phyloP scores from a whole-genome alignment of 495 filamentous ascomycete genomes.

The Hypoxylon lienhwacheense region DNA sequence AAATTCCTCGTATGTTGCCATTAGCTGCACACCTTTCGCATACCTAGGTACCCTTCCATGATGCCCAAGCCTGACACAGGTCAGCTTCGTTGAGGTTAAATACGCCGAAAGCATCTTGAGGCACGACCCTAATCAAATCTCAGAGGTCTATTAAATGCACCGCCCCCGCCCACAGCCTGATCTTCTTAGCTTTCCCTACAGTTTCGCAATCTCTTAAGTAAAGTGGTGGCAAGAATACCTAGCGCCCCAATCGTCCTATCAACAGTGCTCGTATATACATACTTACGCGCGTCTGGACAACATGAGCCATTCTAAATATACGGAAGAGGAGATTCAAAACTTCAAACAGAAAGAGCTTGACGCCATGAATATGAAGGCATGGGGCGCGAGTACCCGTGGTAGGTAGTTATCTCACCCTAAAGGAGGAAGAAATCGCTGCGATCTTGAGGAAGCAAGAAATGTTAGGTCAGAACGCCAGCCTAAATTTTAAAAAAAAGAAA shows the following conservation, averaged over 20 bases:
- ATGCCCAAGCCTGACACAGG: no score
- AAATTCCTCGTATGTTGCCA: conserved; percentile 31
- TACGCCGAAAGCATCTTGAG: no score
- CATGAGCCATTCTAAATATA: no score
- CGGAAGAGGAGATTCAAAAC: not conserved
- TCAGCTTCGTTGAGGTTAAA: not conserved
- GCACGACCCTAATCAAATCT: no score
- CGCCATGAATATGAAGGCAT: not conserved
- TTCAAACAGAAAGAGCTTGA: not conserved
- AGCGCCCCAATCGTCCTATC: no score
- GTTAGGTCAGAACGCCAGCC: not conserved
- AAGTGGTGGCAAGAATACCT: no score
- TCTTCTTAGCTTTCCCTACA: no score
- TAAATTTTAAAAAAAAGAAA: not conserved
- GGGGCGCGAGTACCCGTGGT: not conserved
- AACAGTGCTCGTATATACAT: no score
- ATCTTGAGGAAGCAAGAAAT: not conserved
- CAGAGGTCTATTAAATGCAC: no score
- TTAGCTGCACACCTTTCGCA: conserved; percentile 17
- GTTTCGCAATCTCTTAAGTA: no score
- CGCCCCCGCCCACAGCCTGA: no score
- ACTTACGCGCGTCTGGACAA: no score
- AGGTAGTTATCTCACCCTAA: not conserved
- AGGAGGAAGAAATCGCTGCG: not conserved
- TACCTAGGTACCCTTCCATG: conserved; percentile 7